Conservation (phyloP, 805 yeast species). For the Debaryomyces prosopidis region DNA sequence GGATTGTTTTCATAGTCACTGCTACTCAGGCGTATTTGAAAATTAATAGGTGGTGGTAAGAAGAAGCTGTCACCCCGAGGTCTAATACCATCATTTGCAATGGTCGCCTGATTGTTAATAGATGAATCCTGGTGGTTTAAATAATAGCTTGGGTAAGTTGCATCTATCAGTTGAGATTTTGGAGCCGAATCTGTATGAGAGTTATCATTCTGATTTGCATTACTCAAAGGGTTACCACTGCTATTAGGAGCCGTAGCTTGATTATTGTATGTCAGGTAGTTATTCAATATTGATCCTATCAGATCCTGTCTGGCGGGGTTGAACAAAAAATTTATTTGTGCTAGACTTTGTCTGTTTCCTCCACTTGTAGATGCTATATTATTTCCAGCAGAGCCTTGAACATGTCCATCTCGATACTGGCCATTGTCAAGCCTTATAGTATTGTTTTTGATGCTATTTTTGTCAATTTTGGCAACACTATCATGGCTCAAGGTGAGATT, state of each 20-base stretch:
- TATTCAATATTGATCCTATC: conserved; percentile 25
- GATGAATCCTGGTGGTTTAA: conserved; percentile 16
- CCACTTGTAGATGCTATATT: not conserved
- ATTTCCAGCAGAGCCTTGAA: not conserved
- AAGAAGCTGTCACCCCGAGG: conserved; percentile 40
- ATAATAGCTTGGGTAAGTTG: conserved; percentile 17
- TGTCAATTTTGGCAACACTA: not conserved
- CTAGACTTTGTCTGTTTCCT: conserved; percentile 1
- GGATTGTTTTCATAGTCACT: conserved; percentile 12
- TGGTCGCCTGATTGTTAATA: not conserved
- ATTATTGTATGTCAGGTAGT: conserved; percentile 12
- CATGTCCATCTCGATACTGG: not conserved
- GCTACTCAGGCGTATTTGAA: conserved; percentile 11
- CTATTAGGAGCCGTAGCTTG: not conserved
- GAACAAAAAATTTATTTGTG: conserved; percentile 21
- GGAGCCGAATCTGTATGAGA: not conserved
- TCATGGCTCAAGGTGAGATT: not conserved
- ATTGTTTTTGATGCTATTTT: not conserved
- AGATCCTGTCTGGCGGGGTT: conserved; percentile 31
- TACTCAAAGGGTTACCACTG: not conserved
- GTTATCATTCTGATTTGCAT: not conserved
- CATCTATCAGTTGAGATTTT: conserved; percentile 11
- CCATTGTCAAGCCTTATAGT: not conserved
- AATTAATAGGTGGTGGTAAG: conserved; percentile 37
- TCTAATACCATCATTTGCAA: conserved; percentile 11